Evolutionary conservation across 176 grass and related monocot species (phyloP).

Genomic region (Rhynchospora breviuscula): DNA sequence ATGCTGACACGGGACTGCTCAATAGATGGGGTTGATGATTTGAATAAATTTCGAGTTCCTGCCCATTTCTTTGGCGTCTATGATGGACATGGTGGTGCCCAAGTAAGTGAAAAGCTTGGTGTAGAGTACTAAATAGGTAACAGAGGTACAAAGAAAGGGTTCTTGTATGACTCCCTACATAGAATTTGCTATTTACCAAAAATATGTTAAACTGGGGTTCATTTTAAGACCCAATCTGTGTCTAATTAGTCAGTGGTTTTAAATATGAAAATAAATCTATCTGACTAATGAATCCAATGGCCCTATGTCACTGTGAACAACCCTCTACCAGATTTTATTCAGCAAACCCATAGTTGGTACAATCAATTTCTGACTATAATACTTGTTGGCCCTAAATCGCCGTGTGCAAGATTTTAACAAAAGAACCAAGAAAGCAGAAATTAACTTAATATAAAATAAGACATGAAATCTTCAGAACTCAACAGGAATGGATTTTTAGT

Average conservation of each 20-base stretch:
- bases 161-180: not conserved
- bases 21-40: slow-evolving; percentile 37
- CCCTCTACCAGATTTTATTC: not conserved
- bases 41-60: slow-evolving; percentile 22
- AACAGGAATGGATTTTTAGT: slow-evolving; percentile 17
- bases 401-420: not conserved
- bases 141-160: slow-evolving; percentile 16
- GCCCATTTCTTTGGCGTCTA: slow-evolving; percentile 68
- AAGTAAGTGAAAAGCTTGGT: slow-evolving; percentile 4
- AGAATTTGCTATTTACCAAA: not conserved
- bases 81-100: slow-evolving; percentile 69
- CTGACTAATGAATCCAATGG: not conserved
- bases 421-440: not conserved
- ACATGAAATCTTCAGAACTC: not conserved
- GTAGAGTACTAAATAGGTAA: not conserved
- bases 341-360: not conserved
- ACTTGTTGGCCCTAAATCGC: not conserved
- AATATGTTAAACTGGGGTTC: not conserved
- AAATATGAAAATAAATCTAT: no score
- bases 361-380: not conserved
- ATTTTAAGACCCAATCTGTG: not conserved
- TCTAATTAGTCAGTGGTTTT: not conserved
- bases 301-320: not conserved
- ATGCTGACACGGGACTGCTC: slow-evolving; percentile 39
- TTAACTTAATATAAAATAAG: not conserved